A percentile compares a stretch with the other conserved stretches of the same genome.
Evolutionary conservation across 306 rosid species (phyloP).

Genomic region (Cicer arietinum): DNA sequence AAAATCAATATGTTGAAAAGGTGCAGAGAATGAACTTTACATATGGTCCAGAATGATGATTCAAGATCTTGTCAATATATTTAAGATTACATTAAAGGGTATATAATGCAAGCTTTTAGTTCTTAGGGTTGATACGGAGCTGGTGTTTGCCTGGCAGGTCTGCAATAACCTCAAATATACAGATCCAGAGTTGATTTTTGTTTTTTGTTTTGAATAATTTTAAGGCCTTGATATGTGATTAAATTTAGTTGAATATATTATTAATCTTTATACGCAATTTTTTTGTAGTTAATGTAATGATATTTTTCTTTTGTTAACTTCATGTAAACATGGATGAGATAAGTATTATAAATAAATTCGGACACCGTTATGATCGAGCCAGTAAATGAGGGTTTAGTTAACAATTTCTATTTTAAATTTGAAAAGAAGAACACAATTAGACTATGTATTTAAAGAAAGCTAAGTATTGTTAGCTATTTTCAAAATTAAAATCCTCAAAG

Average conservation of each 20-base stretch:
- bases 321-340: constrained; percentile 22
- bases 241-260: constrained; percentile 19
- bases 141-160: neutral
- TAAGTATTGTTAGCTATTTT: no score
- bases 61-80: constrained; percentile 32
- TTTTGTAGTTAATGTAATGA: neutral
- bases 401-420: neutral
- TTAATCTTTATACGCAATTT: neutral
- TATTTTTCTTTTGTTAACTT: neutral
- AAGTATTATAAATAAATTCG: neutral
- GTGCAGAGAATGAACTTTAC: constrained; percentile 32
- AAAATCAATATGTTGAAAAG: constrained; percentile 37
- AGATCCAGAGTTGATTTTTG: constrained; percentile 24
- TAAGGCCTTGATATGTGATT: constrained; percentile 4
- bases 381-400: neutral
- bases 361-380: no score
- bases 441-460: no score
- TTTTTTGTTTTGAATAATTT: constrained; percentile 14
- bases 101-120: neutral
- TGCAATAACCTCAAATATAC: constrained; percentile 1
- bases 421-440: no score
- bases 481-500: no score
- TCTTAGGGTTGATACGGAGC: neutral
- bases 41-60: neutral
- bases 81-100: constrained; percentile 1